Conservation (phyloP, 805 yeast genomes). For the Candida maris region DNA sequence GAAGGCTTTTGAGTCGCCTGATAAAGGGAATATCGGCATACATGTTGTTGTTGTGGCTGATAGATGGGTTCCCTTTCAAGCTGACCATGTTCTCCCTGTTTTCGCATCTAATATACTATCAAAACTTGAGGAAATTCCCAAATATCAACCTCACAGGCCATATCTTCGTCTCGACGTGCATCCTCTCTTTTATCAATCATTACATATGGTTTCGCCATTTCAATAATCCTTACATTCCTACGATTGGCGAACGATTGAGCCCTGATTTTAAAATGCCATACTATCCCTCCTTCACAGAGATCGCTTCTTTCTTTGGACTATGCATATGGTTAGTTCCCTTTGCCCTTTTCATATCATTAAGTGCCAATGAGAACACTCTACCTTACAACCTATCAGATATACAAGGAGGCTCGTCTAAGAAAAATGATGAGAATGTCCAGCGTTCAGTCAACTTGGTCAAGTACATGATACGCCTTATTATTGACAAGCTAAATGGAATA, state of each 20-base stretch:
- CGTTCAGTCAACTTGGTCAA: constrained; percentile 67
- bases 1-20: constrained; percentile 56
- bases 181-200: constrained; percentile 74
- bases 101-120: constrained; percentile 70
- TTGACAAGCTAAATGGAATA: constrained; percentile 43
- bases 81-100: constrained; percentile 63
- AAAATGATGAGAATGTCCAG: constrained; percentile 26
- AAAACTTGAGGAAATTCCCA: constrained; percentile 80
- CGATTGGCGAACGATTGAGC: constrained; percentile 55
- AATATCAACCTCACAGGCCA: constrained; percentile 72
- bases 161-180: constrained; percentile 64
- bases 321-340: constrained; percentile 94
- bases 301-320: constrained; percentile 92
- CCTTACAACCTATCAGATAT: constrained; percentile 44
- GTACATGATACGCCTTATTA: constrained; percentile 51
- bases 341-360: constrained; percentile 82
- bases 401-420: constrained; percentile 26
- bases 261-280: constrained; percentile 60
- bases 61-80: constrained; percentile 78
- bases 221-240: constrained; percentile 67
- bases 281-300: constrained; percentile 80
- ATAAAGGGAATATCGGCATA: constrained; percentile 59
- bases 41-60: constrained; percentile 54
- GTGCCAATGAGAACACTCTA: constrained; percentile 85
- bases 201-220: constrained; percentile 87